Base-by-base conservation (phyloP, 257 asterid species). In the Cinchona pubescens region DNA sequence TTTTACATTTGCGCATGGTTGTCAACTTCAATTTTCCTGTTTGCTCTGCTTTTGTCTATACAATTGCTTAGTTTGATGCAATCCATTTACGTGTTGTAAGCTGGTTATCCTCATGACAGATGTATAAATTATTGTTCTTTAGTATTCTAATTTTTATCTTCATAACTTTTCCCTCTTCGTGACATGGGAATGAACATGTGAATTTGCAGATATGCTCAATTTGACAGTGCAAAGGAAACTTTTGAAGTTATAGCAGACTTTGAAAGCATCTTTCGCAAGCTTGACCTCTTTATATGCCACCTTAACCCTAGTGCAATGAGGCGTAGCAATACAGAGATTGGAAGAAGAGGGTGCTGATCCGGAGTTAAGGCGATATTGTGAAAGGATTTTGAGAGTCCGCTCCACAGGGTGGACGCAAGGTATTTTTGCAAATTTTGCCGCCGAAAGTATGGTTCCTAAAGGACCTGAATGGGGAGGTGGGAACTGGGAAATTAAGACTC, bases 401-500 rank as follows among this genome's bases (percentile, higher is more conserved):
- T 92, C 99, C 58, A 88, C 94, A 78, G 99, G 98, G 73, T 95
- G 99, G 99, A 95, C 99, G 14, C 99, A 95, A 82, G 99, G 99
- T 71, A 91, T 95, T 69, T 95, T 95, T 74, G 99, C 99, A 37
- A 95, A 95, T 86, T 95, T 95, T 79, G 96, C 97, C 69, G 99
- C 99, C 32, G 99, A 95, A 86, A 95, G 99, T 86, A 95, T 92
- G 98, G 98, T 95, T 69, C 99, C 99, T 72, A 95, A 95, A 88
- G 99, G 97, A 16, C 88, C 91, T 78, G 99, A 95, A 87, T 95
- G 99, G 99, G 99, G 99, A 55, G 99, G 99, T 76, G 99, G 99
- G 70, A 95, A 95, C 88, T 95, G 98, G 99, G 99, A 95, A 78
- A 91, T 95, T 60, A 95, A 95, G 80, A 95, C 98, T 7, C 96